Conservation (phyloP, 805 yeast genomes). For the Blastobotrys americana region DNA sequence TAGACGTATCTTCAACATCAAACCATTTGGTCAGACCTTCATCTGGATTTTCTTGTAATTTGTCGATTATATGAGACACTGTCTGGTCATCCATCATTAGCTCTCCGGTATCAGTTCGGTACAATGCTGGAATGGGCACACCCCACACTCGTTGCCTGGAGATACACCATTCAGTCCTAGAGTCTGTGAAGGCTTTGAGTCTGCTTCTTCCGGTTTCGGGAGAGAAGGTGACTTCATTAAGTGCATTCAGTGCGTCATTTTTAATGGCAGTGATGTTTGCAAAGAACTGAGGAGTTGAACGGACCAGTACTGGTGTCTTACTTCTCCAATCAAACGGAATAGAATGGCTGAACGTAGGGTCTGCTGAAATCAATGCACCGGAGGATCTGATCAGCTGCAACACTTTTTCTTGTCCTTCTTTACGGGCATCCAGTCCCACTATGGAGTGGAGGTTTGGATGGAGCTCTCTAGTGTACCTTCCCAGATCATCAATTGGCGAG, state of each 20-base stretch:
- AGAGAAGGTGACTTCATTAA: conserved; percentile 57
- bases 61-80: conserved; percentile 50
- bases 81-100: conserved; percentile 53
- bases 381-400: conserved; percentile 37
- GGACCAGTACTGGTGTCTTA: conserved; percentile 85
- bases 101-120: conserved; percentile 51
- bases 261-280: conserved; percentile 76
- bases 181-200: conserved; percentile 59
- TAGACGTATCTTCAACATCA: conserved; percentile 43
- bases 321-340: conserved; percentile 98
- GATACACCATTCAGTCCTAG: conserved; percentile 94
- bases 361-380: conserved; percentile 42
- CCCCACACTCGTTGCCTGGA: conserved; percentile 98
- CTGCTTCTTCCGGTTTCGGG: conserved; percentile 72
- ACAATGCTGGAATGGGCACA: conserved; percentile 89
- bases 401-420: conserved; percentile 46
- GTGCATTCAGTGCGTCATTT: conserved; percentile 48
- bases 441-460: conserved; percentile 28
- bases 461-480: conserved; percentile 44
- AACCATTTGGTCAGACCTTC: conserved; percentile 53
- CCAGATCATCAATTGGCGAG: conserved; percentile 75
- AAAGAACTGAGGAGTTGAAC: conserved; percentile 97
- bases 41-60: conserved; percentile 61
- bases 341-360: conserved; percentile 59
- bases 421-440: conserved; percentile 56